Percentiles rank a stretch among this genome's conserved stretches.
Evolutionary conservation across 208 protist genomes (phyloP).

Genomic region (Endotrypanum monterogeii): DNA sequence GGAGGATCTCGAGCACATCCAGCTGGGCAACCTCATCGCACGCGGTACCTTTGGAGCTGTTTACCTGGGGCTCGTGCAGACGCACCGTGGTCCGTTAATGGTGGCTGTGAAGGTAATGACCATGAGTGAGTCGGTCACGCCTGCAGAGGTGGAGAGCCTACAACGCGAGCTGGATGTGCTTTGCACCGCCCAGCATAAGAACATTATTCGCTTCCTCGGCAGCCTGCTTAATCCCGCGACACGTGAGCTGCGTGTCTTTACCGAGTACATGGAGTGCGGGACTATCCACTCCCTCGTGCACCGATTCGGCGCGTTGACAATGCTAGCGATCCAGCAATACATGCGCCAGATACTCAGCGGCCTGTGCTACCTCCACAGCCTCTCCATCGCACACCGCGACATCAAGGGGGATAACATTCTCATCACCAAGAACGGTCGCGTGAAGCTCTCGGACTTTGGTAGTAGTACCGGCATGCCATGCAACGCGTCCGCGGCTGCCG

Average conservation of each 20-base stretch:
- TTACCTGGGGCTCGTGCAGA: conserved; percentile 53
- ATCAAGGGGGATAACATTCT: conserved; percentile 86
- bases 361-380: conserved; percentile 69
- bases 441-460: conserved; percentile 85
- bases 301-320: conserved; percentile 57
- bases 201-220: conserved; percentile 79
- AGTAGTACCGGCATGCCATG: conserved; percentile 45
- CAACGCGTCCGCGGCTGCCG: conserved; percentile 16
- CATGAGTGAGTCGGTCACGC: conserved; percentile 34
- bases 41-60: conserved; percentile 69
- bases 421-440: conserved; percentile 64
- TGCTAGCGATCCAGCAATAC: conserved; percentile 73
- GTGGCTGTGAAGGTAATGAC: conserved; percentile 71
- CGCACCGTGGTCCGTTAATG: conserved; percentile 39
- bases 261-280: conserved; percentile 82
- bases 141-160: conserved; percentile 40
- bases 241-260: conserved; percentile 64
- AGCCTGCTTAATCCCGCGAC: conserved; percentile 38
- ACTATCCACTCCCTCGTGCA: conserved; percentile 60
- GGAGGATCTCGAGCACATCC: conserved; percentile 48
- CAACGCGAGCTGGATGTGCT: conserved; percentile 72
- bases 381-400: conserved; percentile 79
- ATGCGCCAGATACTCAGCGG: conserved; percentile 71
- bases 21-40: conserved; percentile 56
- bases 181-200: conserved; percentile 55